These are phyloP conservation scores for Ceratobasidium sp. DNA, from an alignment of 1,284 basidiomycete genomes.

Conservation along the genomic window DNA sequence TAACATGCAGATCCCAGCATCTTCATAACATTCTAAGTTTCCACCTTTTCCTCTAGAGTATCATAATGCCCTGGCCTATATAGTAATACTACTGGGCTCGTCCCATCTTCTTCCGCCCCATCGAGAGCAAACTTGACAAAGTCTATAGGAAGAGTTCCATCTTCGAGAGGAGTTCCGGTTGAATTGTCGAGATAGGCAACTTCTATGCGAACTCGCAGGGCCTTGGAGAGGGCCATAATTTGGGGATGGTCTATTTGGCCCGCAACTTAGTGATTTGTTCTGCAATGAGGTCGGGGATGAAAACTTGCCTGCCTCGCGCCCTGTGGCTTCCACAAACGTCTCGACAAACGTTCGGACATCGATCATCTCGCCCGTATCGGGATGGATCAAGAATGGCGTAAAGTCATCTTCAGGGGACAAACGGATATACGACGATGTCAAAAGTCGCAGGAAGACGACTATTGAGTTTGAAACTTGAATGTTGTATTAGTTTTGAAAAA, in stretches of 20 bases:
- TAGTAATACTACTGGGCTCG: constrained; percentile 65
- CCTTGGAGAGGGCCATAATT: constrained; percentile 77
- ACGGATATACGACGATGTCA: constrained; percentile 84
- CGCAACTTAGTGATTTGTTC: neutral
- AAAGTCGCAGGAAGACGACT: constrained; percentile 74
- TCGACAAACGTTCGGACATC: constrained; percentile 72
- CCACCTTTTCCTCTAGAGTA: constrained; percentile 55
- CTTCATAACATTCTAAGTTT: neutral
- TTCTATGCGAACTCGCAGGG: constrained; percentile 70
- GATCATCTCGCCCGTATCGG: constrained; percentile 67
- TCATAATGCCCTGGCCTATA: constrained; percentile 85
- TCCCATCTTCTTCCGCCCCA: constrained; percentile 48
- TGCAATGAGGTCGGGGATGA: too few relatives aligned
- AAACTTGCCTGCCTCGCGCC: constrained; percentile 76
- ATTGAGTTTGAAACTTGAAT: constrained; percentile 70
- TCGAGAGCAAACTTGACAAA: constrained; percentile 71
- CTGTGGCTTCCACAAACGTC: constrained; percentile 76
- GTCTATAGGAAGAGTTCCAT: constrained; percentile 55
- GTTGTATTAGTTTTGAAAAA: neutral
- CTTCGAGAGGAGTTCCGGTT: constrained; percentile 46
- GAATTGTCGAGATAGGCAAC: constrained; percentile 77
- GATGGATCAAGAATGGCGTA: constrained; percentile 76
- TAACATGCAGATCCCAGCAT: neutral
- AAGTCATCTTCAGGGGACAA: constrained; percentile 63
- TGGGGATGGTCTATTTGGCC: constrained; percentile 73